phyloP scores from a whole-genome alignment of 106 monocot genomes.

The Apostasia ramifera region DNA sequence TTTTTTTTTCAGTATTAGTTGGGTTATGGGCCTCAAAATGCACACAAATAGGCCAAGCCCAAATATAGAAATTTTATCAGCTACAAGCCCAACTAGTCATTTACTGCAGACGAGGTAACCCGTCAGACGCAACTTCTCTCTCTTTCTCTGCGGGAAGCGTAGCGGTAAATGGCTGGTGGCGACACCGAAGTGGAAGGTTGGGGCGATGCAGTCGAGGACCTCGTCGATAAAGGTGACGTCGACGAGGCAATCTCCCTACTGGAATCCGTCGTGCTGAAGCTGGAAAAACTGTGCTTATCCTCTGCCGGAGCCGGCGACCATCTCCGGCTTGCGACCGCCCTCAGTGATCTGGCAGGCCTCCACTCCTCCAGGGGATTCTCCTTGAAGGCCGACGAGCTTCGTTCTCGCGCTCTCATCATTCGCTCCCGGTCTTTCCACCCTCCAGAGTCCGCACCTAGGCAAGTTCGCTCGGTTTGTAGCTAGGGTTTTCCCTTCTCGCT shows the following conservation, averaged over 20 bases:
- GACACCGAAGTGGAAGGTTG: constrained; percentile 12
- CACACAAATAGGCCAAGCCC: too few relatives aligned
- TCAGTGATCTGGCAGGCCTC: constrained; percentile 45
- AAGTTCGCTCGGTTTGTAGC: background rate
- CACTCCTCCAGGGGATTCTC: constrained; percentile 35
- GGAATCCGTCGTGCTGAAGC: constrained; percentile 29
- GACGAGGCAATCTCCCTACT: constrained; percentile 46
- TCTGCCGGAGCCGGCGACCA: constrained; percentile 5
- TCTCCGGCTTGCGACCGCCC: constrained; percentile 33
- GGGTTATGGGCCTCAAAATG: too few relatives aligned
- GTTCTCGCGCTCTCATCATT: constrained; percentile 27
- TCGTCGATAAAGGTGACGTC: constrained; percentile 44
- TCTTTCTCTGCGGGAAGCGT: background rate
- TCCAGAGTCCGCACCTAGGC: background rate
- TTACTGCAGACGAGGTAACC: too few relatives aligned
- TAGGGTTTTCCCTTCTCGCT: constrained; percentile 1
- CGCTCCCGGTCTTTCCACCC: constrained; percentile 4
- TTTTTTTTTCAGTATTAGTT: too few relatives aligned
- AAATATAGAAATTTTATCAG: too few relatives aligned
- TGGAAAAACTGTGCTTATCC: constrained; percentile 9
- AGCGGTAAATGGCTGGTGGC: background rate
- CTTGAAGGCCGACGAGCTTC: constrained; percentile 47
- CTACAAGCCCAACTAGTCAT: too few relatives aligned
- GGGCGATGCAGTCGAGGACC: constrained; percentile 53
- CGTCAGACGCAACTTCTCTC: background rate